Evolutionary conservation across 768 basidiomycete species (phyloP).

Genomic region (Kwoniella sp.): DNA sequence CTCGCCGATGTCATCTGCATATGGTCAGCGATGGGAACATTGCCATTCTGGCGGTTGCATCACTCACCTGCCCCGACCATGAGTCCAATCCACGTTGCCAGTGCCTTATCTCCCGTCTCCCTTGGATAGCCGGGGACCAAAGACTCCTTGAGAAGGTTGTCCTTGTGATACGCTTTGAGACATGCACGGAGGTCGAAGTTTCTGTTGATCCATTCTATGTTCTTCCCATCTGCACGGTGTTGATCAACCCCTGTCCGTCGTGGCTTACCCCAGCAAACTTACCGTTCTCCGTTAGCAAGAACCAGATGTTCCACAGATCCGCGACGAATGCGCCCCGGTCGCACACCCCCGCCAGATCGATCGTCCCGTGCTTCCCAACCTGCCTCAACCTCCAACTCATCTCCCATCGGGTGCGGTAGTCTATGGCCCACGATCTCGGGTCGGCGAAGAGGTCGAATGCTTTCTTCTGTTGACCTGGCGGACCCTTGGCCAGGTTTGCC

Average conservation of each 20-base stretch:
- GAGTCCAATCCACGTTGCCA: constrained; percentile 45
- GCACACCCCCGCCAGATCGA: constrained; percentile 20
- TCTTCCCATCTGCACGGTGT: constrained; percentile 35
- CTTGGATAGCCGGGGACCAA: constrained; percentile 50
- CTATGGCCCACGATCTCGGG: constrained; percentile 37
- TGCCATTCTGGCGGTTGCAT: too few species aligned
- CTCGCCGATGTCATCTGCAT: constrained; percentile 27
- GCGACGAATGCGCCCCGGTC: constrained; percentile 16
- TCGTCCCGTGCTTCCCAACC: constrained; percentile 10
- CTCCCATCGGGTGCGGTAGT: constrained; percentile 41
- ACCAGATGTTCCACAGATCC: constrained; percentile 48
- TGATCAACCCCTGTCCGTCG: neutral
- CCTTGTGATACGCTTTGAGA: constrained; percentile 41
- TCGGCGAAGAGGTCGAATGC: constrained; percentile 36
- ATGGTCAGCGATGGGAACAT: too few species aligned
- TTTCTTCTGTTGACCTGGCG: constrained; percentile 8
- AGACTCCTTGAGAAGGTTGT: constrained; percentile 45
- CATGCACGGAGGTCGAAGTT: constrained; percentile 39
- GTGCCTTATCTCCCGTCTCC: constrained; percentile 42
- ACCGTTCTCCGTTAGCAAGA: constrained; percentile 47
- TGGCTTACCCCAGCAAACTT: constrained; percentile 11
- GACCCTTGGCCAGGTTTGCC: constrained; percentile 6
- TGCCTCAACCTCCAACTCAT: constrained; percentile 27
- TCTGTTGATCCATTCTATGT: constrained; percentile 33
- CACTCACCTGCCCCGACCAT: constrained; percentile 32